Conservation (phyloP, 208 protist species). For the Crithidia expoeki region DNA sequence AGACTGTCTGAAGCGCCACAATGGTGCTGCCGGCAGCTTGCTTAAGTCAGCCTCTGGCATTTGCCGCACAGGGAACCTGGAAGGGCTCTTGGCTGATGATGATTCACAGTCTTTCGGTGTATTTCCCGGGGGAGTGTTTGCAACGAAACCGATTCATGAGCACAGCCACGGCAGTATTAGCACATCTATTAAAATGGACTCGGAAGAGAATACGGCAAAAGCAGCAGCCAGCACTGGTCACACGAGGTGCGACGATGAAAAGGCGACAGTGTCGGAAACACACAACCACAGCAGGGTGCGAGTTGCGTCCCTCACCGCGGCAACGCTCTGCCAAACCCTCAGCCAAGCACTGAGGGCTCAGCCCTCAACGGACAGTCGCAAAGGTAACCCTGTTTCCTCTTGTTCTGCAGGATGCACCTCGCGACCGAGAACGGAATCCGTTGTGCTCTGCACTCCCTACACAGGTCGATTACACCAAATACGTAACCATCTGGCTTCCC, state of each 20-base stretch:
- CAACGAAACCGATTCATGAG: too few relatives aligned
- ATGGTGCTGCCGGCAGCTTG: background rate
- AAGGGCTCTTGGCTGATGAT: too few relatives aligned
- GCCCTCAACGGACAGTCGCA: too few relatives aligned
- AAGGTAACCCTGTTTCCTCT: too few relatives aligned
- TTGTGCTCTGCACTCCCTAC: conserved; percentile 88
- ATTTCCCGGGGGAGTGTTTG: too few relatives aligned
- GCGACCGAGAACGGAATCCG: conserved; percentile 6
- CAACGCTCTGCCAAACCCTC: conserved; percentile 28
- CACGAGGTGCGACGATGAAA: too few relatives aligned
- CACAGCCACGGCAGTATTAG: too few relatives aligned
- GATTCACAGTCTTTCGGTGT: too few relatives aligned
- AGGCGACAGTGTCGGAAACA: too few relatives aligned
- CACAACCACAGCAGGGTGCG: background rate
- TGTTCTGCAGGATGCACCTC: background rate
- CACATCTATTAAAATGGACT: too few relatives aligned
- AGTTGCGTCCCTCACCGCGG: conserved; percentile 1
- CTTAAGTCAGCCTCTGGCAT: background rate
- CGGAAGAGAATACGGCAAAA: too few relatives aligned
- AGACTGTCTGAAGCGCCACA: conserved; percentile 15
- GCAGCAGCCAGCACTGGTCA: too few relatives aligned
- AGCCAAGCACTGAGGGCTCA: background rate
- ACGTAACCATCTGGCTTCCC: conserved; percentile 75
- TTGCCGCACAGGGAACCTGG: background rate
- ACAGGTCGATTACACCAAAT: conserved; percentile 94